Evolutionary conservation across 768 basidiomycete genomes (phyloP).

Genomic region (Pleurotus eryngii): DNA sequence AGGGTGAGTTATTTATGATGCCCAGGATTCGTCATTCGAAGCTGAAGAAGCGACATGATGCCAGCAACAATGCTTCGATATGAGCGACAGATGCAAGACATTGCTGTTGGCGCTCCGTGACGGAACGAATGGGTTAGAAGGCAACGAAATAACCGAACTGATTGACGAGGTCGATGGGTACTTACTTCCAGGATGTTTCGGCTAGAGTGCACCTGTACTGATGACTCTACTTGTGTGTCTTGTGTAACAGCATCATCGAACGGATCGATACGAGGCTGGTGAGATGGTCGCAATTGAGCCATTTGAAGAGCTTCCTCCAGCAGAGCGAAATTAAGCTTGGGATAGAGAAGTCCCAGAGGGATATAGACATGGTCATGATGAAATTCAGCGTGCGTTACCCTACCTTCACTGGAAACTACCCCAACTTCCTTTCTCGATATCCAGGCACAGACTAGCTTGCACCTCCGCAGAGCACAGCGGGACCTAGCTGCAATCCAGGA

Average conservation of each 20-base stretch:
- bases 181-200: slow-evolving; percentile 10
- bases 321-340: slow-evolving; percentile 39
- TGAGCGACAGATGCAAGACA: slow-evolving; percentile 27
- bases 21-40: not conserved
- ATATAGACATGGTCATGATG: slow-evolving; percentile 33
- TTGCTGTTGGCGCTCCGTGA: slow-evolving; percentile 33
- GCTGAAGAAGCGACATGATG: not conserved
- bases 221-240: not conserved
- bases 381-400: slow-evolving; percentile 31
- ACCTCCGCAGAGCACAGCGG: slow-evolving; percentile 21
- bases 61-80: slow-evolving; percentile 35
- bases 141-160: slow-evolving; percentile 22
- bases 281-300: slow-evolving; percentile 34
- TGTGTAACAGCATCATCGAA: slow-evolving; percentile 22
- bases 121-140: slow-evolving; percentile 27
- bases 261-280: slow-evolving; percentile 27
- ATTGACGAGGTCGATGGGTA: slow-evolving; percentile 35
- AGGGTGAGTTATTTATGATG: slow-evolving; percentile 21
- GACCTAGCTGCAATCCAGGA: slow-evolving; percentile 27
- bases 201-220: not conserved
- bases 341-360: slow-evolving; percentile 32
- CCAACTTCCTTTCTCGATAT: slow-evolving; percentile 11
- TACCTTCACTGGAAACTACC: not conserved
- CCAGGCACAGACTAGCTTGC: slow-evolving; percentile 25
- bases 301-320: slow-evolving; percentile 32